These are phyloP conservation scores for Elsinoe arachidis DNA, from an alignment of 2,329 filamentous ascomycete genomes.

Conservation along the genomic window DNA sequence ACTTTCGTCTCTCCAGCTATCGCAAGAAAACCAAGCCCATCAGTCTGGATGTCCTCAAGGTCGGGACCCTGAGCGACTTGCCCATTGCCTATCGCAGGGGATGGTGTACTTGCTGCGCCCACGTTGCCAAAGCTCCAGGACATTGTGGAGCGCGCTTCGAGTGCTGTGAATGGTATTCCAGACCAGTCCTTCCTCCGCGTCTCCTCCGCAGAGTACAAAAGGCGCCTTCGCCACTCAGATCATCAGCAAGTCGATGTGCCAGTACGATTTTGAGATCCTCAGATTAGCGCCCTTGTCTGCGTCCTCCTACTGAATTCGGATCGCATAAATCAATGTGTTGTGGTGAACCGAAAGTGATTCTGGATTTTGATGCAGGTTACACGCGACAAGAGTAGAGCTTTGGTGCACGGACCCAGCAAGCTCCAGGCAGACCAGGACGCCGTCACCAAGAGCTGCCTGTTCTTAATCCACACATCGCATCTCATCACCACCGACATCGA, in stretches of 20 bases:
- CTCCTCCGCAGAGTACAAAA: neutral
- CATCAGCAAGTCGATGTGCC: neutral
- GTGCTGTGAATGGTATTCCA: neutral
- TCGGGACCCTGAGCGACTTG: conserved; percentile 51
- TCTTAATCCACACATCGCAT: neutral
- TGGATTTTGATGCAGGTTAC: neutral
- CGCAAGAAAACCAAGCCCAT: conserved; percentile 74
- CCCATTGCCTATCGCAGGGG: conserved; percentile 27
- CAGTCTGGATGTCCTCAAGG: conserved; percentile 70
- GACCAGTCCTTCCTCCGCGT: neutral
- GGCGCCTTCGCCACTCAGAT: neutral
- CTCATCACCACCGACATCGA: neutral
- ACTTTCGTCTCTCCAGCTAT: conserved; percentile 75
- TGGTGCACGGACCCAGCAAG: neutral
- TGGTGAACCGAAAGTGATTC: neutral
- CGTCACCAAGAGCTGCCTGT: conserved; percentile 4
- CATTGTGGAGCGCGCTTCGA: conserved; percentile 36
- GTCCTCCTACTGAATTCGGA: neutral
- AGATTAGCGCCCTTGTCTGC: neutral
- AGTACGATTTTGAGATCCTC: neutral
- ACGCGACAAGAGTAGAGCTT: conserved; percentile 4
- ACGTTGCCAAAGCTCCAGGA: conserved; percentile 54
- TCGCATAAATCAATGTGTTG: neutral
- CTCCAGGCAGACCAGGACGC: conserved; percentile 2
- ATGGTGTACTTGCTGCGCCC: conserved; percentile 32